A percentile compares a stretch with the other conserved stretches of the same genome.
These are phyloP conservation scores for Pouteria glomerata DNA, from an alignment of 148 eudicot genomes.

Conservation along the genomic window DNA sequence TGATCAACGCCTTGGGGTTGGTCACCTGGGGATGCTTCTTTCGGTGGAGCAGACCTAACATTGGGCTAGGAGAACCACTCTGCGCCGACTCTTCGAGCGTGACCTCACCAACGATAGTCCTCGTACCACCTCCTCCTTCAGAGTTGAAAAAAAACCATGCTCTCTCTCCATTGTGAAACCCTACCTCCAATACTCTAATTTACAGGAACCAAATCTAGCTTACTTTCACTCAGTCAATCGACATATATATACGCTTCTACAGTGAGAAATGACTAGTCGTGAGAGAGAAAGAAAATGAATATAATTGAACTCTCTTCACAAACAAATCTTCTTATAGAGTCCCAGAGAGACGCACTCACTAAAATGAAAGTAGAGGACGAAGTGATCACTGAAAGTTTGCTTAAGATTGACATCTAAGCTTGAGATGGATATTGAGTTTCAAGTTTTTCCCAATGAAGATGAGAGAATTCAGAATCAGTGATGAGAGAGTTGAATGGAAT, in stretches of 20 bases:
- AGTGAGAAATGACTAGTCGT: background rate
- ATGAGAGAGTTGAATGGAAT: too few species aligned
- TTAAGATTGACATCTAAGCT: too few species aligned
- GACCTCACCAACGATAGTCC: slow-evolving; percentile 75
- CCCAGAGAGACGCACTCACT: background rate
- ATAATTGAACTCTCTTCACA: background rate
- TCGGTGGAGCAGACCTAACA: slow-evolving; percentile 43
- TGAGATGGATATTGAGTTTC: too few species aligned
- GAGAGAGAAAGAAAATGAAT: background rate
- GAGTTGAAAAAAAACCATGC: too few species aligned
- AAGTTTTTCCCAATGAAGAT: too few species aligned
- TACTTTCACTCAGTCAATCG: too few species aligned
- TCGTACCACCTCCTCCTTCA: slow-evolving; percentile 73
- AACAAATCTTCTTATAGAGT: background rate
- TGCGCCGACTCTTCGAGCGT: slow-evolving; percentile 46
- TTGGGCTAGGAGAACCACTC: slow-evolving; percentile 53
- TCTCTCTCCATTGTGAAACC: slow-evolving; percentile 49
- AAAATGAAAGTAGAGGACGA: background rate
- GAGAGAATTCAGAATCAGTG: too few species aligned
- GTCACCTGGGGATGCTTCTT: slow-evolving; percentile 27
- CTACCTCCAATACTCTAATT: background rate
- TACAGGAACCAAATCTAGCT: background rate
- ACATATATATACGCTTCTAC: background rate
- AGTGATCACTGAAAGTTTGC: background rate
- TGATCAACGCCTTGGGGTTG: slow-evolving; percentile 22